phyloP scores from a whole-genome alignment of 148 eudicot genomes.

The Limonium bicolor region DNA sequence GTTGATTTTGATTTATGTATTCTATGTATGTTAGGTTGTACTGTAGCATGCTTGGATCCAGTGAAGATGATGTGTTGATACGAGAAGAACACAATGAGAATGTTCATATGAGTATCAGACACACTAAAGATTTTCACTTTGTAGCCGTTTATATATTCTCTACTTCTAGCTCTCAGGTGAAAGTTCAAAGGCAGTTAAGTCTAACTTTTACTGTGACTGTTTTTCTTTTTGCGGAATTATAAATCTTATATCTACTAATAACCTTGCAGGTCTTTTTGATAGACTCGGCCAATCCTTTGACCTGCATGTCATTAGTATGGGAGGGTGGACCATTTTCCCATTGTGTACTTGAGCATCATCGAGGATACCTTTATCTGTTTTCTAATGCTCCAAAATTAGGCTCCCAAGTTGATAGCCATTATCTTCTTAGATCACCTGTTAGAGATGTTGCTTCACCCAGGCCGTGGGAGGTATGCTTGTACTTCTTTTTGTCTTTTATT shows the following conservation, averaged over 20 bases:
- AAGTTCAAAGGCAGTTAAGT: background rate
- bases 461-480: conserved; percentile 59
- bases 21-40: conserved; percentile 37
- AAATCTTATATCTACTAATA: conserved; percentile 7
- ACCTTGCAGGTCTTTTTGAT: conserved; percentile 56
- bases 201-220: background rate
- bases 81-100: conserved; percentile 60
- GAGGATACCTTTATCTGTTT: conserved; percentile 64
- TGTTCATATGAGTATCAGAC: conserved; percentile 55
- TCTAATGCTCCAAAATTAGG: conserved; percentile 62
- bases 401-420: conserved; percentile 56
- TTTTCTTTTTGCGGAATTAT: background rate
- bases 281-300: conserved; percentile 69
- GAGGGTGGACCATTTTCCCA: conserved; percentile 62
- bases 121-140: conserved; percentile 67
- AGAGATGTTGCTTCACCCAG: conserved; percentile 27
- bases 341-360: conserved; percentile 88
- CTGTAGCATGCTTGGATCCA: conserved; percentile 55
- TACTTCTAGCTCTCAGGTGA: conserved; percentile 63
- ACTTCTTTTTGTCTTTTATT: background rate
- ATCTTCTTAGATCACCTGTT: conserved; percentile 59
- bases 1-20: conserved; percentile 4
- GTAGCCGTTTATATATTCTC: conserved; percentile 53
- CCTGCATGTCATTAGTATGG: conserved; percentile 69
- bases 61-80: conserved; percentile 56